Percentiles rank a stretch among this genome's conserved stretches.
Evolutionary conservation across 1,284 basidiomycete species (phyloP).

Genomic region (Agaricales sp.): DNA sequence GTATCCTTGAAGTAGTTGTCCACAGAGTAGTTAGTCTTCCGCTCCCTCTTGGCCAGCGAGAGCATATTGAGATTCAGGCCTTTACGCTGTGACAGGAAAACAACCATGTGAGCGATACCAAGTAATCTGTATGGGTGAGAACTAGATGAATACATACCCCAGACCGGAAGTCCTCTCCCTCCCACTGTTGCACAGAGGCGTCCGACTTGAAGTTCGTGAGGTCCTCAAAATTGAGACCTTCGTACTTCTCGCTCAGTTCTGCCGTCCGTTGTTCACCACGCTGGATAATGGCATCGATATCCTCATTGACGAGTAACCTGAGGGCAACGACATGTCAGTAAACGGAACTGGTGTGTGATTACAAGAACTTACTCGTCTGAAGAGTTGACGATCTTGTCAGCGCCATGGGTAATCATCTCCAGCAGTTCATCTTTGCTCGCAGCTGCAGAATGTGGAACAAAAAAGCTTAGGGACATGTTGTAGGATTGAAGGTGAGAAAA

Average conservation of each 20-base stretch:
- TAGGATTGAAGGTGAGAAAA: slow-evolving; percentile 1
- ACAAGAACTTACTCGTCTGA: slow-evolving; percentile 41
- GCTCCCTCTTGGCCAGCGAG: slow-evolving; percentile 90
- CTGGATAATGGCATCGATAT: slow-evolving; percentile 91
- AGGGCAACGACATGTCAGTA: slow-evolving; percentile 2
- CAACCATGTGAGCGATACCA: slow-evolving; percentile 3
- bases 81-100: slow-evolving; percentile 41
- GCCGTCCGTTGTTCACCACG: slow-evolving; percentile 88
- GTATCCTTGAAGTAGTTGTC: slow-evolving; percentile 93
- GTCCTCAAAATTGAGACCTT: slow-evolving; percentile 88
- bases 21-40: slow-evolving; percentile 93
- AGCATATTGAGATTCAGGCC: slow-evolving; percentile 72
- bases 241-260: slow-evolving; percentile 89
- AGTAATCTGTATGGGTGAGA: background rate
- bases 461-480: slow-evolving; percentile 2
- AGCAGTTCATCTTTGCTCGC: slow-evolving; percentile 95
- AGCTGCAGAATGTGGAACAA: slow-evolving; percentile 32
- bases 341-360: background rate
- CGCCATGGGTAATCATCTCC: slow-evolving; percentile 98
- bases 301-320: slow-evolving; percentile 79
- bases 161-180: slow-evolving; percentile 87
- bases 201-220: slow-evolving; percentile 96
- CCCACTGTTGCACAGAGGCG: slow-evolving; percentile 86
- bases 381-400: slow-evolving; percentile 91
- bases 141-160: slow-evolving; percentile 53